Base-by-base conservation (phyloP, 2,329 filamentous ascomycete genomes). In the Ophiocordyceps camponoti-rufipedis region DNA sequence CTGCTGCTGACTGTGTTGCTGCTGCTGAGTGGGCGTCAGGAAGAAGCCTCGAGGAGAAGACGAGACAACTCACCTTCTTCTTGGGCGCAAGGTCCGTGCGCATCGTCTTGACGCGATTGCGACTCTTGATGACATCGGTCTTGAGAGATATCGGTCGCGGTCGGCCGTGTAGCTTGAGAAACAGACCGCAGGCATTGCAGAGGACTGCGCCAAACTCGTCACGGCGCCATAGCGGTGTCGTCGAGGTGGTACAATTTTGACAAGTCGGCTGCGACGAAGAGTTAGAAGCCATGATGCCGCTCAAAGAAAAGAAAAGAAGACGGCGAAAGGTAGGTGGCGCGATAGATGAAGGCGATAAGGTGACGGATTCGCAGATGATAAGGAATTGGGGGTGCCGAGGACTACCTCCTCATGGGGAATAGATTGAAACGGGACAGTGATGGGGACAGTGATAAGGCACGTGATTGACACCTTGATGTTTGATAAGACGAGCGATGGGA, bases 101-200 rank as follows among this genome's bases (percentile, higher is more conserved):
- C 63, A 78, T 75, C 28, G 87, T 91, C 72, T 96, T 96, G 55
- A 96, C 89, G 52, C 91, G 80, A 66, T 98, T 98, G 57, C 91
- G 86, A 69, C 88, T 95, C 72, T 98, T 98, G 69, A 98, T 98
- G 54, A 96, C 89, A 70, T 98, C 91, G 43, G 91, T 96, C 73
- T 98, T 98, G 56, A 98, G 75, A 55, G 85, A 94, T 62, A 94
- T 95, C 54, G 91, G 91, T 47, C 91, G 81, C 49, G 91, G 79
- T 28, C 88, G 83, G 51, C 88, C 88, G 62, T 98, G 91, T 54
- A 98, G 74, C 73, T 98, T 98, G 57, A 96, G 75, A 65, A 96
- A 98, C 47, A 98, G 75, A 48, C 91, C 91, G 65, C 91, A 98
- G 57, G 91, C 91, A 67, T 98, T 98, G 78, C 91, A 98, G 45